A percentile compares a stretch with the other conserved stretches of the same genome.
phyloP scores from a whole-genome alignment of 176 grass and related monocot species.

The Eragrostis nindensis region DNA sequence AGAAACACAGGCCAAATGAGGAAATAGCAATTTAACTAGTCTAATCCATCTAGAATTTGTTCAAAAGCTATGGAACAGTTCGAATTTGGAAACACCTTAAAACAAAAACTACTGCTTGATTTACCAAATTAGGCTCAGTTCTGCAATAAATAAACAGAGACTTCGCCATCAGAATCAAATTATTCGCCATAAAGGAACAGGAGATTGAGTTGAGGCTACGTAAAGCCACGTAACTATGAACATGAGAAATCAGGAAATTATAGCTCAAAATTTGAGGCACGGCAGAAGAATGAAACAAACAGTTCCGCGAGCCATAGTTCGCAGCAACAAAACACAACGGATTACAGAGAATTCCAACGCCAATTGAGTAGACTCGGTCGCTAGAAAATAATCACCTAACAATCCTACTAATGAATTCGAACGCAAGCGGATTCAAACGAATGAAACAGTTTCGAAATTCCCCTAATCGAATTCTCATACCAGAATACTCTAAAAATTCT shows the following conservation, averaged over 20 bases:
- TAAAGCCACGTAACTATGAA: neutral
- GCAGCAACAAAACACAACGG: neutral
- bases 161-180: conserved; percentile 15
- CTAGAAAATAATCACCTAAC: neutral
- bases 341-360: conserved; percentile 8
- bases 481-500: too few relatives aligned
- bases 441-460: conserved; percentile 24
- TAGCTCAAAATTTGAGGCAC: neutral
- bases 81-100: conserved; percentile 24
- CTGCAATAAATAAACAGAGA: neutral
- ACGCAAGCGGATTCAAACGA: neutral
- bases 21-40: conserved; percentile 27
- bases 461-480: neutral
- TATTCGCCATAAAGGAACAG: neutral
- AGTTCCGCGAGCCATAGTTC: conserved; percentile 17
- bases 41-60: conserved; percentile 36
- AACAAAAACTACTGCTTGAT: neutral
- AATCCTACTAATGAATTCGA: neutral
- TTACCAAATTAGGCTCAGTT: conserved; percentile 18
- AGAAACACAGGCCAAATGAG: neutral
- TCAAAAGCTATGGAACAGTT: conserved; percentile 37
- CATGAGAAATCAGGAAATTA: conserved; percentile 15
- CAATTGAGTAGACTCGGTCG: neutral
- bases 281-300: conserved; percentile 22
- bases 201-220: too few relatives aligned